These are phyloP conservation scores for Saturnispora gosingensis DNA, from an alignment of 805 yeast genomes.

Conservation along the genomic window DNA sequence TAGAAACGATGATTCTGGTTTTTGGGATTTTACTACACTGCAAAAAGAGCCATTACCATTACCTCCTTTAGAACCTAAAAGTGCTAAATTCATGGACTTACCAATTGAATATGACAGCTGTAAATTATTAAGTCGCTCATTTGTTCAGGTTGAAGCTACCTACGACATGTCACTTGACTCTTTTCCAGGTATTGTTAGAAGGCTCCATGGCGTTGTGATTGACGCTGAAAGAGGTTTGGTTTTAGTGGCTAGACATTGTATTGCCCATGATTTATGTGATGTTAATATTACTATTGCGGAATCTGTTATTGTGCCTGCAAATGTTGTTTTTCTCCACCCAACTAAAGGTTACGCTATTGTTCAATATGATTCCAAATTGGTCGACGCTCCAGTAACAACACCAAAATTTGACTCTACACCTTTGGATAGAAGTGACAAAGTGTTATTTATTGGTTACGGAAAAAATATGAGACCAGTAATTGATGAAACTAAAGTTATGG, in stretches of 20 bases:
- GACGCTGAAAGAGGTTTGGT: constrained; percentile 77
- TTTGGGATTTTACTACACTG: constrained; percentile 45
- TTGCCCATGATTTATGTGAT: constrained; percentile 79
- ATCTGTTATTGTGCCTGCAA: constrained; percentile 69
- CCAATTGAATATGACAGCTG: constrained; percentile 50
- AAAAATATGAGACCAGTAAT: constrained; percentile 59
- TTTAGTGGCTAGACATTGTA: constrained; percentile 63
- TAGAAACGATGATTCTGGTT: constrained; percentile 46
- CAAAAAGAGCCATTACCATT: constrained; percentile 59
- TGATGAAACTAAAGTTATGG: constrained; percentile 68
- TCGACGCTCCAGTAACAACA: constrained; percentile 60
- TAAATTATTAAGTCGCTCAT: constrained; percentile 50
- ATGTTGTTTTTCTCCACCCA: constrained; percentile 79
- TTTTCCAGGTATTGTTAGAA: constrained; percentile 48
- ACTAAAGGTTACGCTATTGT: constrained; percentile 77
- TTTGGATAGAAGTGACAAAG: constrained; percentile 64
- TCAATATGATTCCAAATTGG: constrained; percentile 69
- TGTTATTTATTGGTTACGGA: constrained; percentile 75
- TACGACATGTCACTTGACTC: constrained; percentile 73
- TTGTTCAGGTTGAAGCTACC: constrained; percentile 59
- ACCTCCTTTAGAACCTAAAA: constrained; percentile 39
- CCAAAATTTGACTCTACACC: constrained; percentile 52
- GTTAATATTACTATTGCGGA: constrained; percentile 76
- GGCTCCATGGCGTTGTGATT: constrained; percentile 69
- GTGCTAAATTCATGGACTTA: constrained; percentile 62